phyloP scores from a whole-genome alignment of 495 filamentous ascomycete genomes.

The Usnea hakonensis region DNA sequence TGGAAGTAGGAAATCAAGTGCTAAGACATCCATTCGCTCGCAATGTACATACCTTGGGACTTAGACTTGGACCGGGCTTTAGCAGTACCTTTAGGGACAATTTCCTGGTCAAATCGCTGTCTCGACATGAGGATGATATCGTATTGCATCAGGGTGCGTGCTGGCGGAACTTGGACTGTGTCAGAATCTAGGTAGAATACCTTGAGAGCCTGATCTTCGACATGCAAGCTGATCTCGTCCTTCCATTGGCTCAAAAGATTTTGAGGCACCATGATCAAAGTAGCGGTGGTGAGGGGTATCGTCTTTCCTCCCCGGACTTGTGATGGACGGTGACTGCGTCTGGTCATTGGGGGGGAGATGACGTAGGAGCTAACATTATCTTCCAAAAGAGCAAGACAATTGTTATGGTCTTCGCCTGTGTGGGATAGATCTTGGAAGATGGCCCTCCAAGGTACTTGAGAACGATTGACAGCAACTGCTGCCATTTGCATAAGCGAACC shows the following conservation, averaged over 20 bases:
- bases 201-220: slow-evolving; percentile 48
- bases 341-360: slow-evolving; percentile 41
- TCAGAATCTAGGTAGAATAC: slow-evolving; percentile 50
- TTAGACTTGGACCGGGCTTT: slow-evolving; percentile 6
- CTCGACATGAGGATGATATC: slow-evolving; percentile 77
- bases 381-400: slow-evolving; percentile 50
- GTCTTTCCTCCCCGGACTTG: slow-evolving; percentile 37
- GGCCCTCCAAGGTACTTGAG: slow-evolving; percentile 61
- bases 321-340: slow-evolving; percentile 38
- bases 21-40: neutral
- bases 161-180: slow-evolving; percentile 41
- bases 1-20: neutral
- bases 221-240: slow-evolving; percentile 59
- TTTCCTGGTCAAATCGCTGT: slow-evolving; percentile 59
- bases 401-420: slow-evolving; percentile 32
- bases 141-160: slow-evolving; percentile 53
- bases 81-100: slow-evolving; percentile 8
- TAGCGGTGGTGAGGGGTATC: slow-evolving; percentile 58
- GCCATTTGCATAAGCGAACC: slow-evolving; percentile 60
- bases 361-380: slow-evolving; percentile 46
- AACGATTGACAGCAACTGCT: slow-evolving; percentile 56
- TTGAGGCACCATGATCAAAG: slow-evolving; percentile 48
- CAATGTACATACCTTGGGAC: neutral
- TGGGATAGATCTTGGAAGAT: slow-evolving; percentile 41
- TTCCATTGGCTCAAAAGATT: slow-evolving; percentile 51